Conservation (phyloP, 2,329 filamentous ascomycete genomes). For the Aspergillus niger region DNA sequence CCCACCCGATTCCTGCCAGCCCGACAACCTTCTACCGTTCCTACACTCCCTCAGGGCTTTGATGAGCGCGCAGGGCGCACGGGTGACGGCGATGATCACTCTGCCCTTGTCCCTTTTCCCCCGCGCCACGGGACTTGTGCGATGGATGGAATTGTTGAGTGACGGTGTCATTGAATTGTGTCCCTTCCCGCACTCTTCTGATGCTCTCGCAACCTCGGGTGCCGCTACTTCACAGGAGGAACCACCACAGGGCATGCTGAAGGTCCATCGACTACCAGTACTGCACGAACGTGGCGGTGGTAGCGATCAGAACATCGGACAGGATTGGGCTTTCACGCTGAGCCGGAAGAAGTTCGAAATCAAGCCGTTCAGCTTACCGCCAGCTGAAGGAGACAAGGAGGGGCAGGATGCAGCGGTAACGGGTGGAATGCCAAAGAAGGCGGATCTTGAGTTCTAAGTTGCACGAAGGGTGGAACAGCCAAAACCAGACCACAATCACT, state of each 20-base stretch:
- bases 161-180: conserved; percentile 88
- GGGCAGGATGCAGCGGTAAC: conserved; percentile 54
- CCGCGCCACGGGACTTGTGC: conserved; percentile 70
- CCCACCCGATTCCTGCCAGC: conserved; percentile 66
- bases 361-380: conserved; percentile 85
- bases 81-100: conserved; percentile 72
- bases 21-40: conserved; percentile 75
- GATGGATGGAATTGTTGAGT: conserved; percentile 81
- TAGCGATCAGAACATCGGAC: conserved; percentile 67
- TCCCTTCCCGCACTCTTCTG: conserved; percentile 65
- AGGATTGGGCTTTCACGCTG: conserved; percentile 88
- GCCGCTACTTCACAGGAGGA: conserved; percentile 66
- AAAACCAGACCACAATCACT: conserved; percentile 26
- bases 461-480: neutral
- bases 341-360: conserved; percentile 83
- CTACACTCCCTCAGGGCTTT: conserved; percentile 76
- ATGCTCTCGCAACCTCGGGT: conserved; percentile 54
- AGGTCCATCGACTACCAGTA: conserved; percentile 78
- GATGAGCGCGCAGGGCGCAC: conserved; percentile 65
- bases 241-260: conserved; percentile 80
- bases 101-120: conserved; percentile 80
- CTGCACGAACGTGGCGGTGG: conserved; percentile 88
- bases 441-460: conserved; percentile 71
- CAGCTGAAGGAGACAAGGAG: conserved; percentile 73
- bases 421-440: conserved; percentile 59